Percentiles rank a stretch among this genome's conserved stretches.
Evolutionary conservation across 2,329 filamentous ascomycete species (phyloP).

Genomic region (Peltaster fructicola): DNA sequence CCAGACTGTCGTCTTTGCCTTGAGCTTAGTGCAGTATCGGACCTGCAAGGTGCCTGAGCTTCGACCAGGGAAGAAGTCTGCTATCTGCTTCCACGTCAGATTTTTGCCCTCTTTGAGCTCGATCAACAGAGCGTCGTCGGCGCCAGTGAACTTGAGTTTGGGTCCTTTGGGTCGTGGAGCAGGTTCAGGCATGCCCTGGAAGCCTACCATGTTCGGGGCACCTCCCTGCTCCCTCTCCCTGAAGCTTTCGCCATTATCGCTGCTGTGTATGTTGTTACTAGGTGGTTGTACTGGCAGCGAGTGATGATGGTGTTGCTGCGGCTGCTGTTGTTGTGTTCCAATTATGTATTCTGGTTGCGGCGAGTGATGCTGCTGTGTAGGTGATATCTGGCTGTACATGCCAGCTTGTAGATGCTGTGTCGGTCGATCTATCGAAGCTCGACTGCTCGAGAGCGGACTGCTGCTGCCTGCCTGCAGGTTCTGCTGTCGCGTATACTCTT

Average conservation of each 20-base stretch:
- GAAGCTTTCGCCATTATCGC: conserved; percentile 33
- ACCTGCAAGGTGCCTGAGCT: conserved; percentile 85
- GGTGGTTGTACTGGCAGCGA: conserved; percentile 57
- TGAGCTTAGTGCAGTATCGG: conserved; percentile 85
- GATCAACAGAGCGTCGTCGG: conserved; percentile 74
- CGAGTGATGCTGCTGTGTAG: conserved; percentile 2
- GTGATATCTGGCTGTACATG: no score
- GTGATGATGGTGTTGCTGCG: conserved; percentile 49
- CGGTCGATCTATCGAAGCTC: no score
- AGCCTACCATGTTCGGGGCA: conserved; percentile 70
- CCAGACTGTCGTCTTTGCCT: conserved; percentile 86
- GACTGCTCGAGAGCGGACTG: no score
- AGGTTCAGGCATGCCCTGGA: conserved; percentile 71
- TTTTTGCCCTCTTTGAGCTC: conserved; percentile 90
- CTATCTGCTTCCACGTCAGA: conserved; percentile 93
- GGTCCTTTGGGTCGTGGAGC: conserved; percentile 67
- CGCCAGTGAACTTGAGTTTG: conserved; percentile 84
- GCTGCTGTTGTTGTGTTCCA: conserved; percentile 3
- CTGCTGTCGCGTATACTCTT: no score
- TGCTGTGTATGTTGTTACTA: conserved; percentile 46
- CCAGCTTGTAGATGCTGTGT: no score
- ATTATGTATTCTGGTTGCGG: conserved; percentile 2
- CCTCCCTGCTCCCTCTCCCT: conserved; percentile 30
- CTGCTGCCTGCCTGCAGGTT: no score
- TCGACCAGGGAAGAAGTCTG: conserved; percentile 83